Conservation (phyloP, 495 filamentous ascomycete genomes). For the Oidiodendron maius region DNA sequence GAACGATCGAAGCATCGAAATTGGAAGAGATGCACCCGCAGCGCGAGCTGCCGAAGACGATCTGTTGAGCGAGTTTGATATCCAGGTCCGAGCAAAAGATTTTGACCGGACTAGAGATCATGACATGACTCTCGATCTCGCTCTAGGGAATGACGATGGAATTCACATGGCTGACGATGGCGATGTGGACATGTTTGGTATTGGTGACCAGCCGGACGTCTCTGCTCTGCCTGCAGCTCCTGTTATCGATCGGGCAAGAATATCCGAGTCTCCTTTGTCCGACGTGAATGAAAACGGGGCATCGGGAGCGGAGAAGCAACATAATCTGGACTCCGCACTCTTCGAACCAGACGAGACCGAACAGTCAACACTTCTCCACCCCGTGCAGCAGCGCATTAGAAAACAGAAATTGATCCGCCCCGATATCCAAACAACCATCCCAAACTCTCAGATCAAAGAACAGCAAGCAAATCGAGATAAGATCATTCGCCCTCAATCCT, state of each 20-base stretch:
- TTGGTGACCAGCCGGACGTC: conserved; percentile 42
- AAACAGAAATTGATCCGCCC: conserved; percentile 67
- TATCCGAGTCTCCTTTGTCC: conserved; percentile 65
- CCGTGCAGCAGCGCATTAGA: conserved; percentile 67
- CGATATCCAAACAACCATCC: conserved; percentile 58
- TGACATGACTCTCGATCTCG: conserved; percentile 39
- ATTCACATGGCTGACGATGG: conserved; percentile 51
- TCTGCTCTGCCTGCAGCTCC: conserved; percentile 30
- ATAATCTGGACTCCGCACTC: conserved; percentile 41
- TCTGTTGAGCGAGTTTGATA: conserved; percentile 59
- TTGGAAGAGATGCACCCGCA: conserved; percentile 72
- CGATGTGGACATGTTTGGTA: conserved; percentile 51
- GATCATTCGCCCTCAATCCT: conserved; percentile 72
- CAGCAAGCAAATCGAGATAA: conserved; percentile 74
- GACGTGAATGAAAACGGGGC: conserved; percentile 55
- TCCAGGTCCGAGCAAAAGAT: conserved; percentile 24
- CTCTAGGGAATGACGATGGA: conserved; percentile 41
- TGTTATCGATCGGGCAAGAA: conserved; percentile 36
- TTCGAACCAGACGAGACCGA: conserved; percentile 43
- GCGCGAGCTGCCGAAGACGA: conserved; percentile 64
- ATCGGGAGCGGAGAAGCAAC: conserved; percentile 44
- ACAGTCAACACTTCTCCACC: conserved; percentile 41
- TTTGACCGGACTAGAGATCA: conserved; percentile 30
- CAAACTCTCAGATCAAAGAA: conserved; percentile 57
- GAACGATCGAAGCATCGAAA: conserved; percentile 67